Evolutionary conservation across 306 rosid genomes (phyloP), one percentile per base, ranked within the genome.

Genomic region (Castanopsis chinensis): DNA sequence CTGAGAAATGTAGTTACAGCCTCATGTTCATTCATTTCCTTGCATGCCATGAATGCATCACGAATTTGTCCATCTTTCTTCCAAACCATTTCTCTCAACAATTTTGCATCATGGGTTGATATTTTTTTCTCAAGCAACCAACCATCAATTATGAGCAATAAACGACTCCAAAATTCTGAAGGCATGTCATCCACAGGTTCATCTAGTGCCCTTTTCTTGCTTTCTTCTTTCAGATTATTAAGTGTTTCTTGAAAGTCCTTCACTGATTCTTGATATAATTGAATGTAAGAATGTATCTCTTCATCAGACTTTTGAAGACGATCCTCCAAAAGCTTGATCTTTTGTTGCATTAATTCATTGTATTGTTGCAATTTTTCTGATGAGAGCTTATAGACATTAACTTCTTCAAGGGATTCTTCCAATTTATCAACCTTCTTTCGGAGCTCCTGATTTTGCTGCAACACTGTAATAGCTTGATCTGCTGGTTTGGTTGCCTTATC

Each of bases 101-200:
- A 71, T 45, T 78, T 85, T 41, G 97, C 96, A 79, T 95, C 98
- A 69, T 88, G 85, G 15, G 73, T 41, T 25, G 89, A 67, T 83
- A 95, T 88, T 83, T 95, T 95, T 64, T 90, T 90, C 83, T 90
- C 99, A 56, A 95, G 83, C 79, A 85, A 74, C 98, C 98, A 95
- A 56, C 99, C 99, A 86, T 95, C 99, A 79, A 95, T 88, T 64
- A 89, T 80, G 79, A 95, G 96, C 82, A 93, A 88, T 75, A 95
- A 74, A 61, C 79, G 85, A 79, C 97, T 95, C 99, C 98, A 95
- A 87, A 90, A 95, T 70, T 95, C 99, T 93, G 86, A 82, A 11
- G 99, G 96, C 97, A 89, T 91, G 86, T 95, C 96, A 84, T 91
- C 87, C 79, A 90, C 90, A 6, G 94, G 97, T 80, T 87, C 94